Evolutionary conservation across 2,329 filamentous ascomycete species (phyloP).

Genomic region (Akanthomyces lecanii): DNA sequence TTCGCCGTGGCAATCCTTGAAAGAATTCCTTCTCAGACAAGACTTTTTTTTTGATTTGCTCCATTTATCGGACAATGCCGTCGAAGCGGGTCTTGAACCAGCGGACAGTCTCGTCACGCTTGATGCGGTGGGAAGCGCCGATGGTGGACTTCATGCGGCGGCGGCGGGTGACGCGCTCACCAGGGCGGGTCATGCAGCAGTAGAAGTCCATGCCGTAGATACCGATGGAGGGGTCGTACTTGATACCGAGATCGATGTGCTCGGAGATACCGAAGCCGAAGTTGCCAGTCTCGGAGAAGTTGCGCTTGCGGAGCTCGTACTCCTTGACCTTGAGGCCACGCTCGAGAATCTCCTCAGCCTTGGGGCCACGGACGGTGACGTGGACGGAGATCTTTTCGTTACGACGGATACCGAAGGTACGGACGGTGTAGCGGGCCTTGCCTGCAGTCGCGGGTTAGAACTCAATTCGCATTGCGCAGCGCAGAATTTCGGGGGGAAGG

Average conservation of each 20-base stretch:
- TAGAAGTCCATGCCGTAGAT: constrained; percentile 99
- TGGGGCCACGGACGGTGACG: constrained; percentile 96
- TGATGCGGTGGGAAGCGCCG: constrained; percentile 88
- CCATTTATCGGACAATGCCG: constrained; percentile 92
- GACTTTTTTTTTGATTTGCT: constrained; percentile 19
- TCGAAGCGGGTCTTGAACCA: constrained; percentile 93
- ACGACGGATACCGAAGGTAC: constrained; percentile 99
- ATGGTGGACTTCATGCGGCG: constrained; percentile 84
- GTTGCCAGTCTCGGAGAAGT: constrained; percentile 99
- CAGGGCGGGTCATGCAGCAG: constrained; percentile 99
- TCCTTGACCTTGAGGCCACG: constrained; percentile 99
- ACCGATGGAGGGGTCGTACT: constrained; percentile 97
- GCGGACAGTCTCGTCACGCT: constrained; percentile 91
- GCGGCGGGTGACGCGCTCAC: constrained; percentile 95
- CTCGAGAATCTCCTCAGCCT: constrained; percentile 99
- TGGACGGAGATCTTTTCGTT: constrained; percentile 99
- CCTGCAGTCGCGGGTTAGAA: constrained; percentile 44
- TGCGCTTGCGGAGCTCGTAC: constrained; percentile 98
- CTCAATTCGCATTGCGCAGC: constrained; percentile 8
- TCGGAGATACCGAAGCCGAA: constrained; percentile 99
- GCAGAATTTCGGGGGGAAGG: constrained; percentile 22
- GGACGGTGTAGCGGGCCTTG: constrained; percentile 99
- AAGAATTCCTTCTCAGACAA: constrained; percentile 26
- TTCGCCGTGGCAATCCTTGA: constrained; percentile 40
- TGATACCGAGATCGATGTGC: constrained; percentile 99